These are phyloP conservation scores for Phytomonas serpens DNA, from an alignment of 208 protist species.

Conservation along the genomic window DNA sequence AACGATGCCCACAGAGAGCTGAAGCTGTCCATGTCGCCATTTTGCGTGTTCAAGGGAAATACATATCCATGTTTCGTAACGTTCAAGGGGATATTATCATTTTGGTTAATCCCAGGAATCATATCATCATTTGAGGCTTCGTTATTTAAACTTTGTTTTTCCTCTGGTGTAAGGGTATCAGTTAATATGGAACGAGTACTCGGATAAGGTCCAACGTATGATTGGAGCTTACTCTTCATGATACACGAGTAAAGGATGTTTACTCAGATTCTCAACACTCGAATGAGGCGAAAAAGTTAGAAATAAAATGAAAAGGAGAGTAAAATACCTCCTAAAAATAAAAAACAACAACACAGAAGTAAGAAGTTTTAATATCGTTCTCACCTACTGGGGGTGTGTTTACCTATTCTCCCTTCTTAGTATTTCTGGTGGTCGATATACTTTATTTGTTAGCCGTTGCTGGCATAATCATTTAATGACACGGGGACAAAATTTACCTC, in stretches of 20 bases:
- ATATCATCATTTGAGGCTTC: background rate
- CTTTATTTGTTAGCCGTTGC: background rate
- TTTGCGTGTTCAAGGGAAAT: background rate
- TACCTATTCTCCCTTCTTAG: background rate
- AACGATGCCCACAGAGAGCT: background rate
- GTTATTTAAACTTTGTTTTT: background rate
- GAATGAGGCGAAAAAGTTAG: conserved; percentile 8
- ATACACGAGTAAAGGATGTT: background rate
- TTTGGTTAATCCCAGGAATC: background rate
- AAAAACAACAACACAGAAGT: conserved; percentile 8
- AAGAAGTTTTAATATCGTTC: background rate
- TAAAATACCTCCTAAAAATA: conserved; percentile 13
- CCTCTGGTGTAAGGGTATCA: background rate
- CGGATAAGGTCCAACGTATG: background rate
- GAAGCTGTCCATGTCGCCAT: background rate
- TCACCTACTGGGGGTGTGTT: background rate
- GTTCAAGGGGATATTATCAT: background rate
- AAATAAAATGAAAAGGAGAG: conserved; percentile 13
- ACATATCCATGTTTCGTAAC: background rate
- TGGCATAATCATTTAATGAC: background rate
- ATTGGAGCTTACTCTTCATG: background rate
- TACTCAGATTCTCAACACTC: background rate
- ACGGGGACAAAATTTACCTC: background rate
- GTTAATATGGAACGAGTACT: background rate
- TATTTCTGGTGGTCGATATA: background rate